Base-by-base conservation (phyloP, 768 basidiomycete genomes). In the Suillus clintonianus region DNA sequence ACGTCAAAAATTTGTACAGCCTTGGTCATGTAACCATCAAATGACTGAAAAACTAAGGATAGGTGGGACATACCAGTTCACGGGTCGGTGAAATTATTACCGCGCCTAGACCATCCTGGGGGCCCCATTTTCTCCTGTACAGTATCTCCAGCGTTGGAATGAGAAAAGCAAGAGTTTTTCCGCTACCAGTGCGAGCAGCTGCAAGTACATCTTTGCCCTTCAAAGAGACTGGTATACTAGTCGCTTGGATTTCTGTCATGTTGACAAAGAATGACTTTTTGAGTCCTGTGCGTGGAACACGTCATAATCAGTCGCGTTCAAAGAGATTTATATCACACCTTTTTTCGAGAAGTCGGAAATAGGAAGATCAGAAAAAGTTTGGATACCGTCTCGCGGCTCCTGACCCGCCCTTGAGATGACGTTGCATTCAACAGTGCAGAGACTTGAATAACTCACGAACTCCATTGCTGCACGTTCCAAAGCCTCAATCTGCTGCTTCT, bases 1-100 rank as follows among this genome's bases (percentile, higher is more conserved):
- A 98, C 95, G 53, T 97, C 94, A 73, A 99, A 99, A 64, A 98
- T 99, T 82, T 99, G 97, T 19, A 99, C 92, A 2, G 97, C 97
- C 94, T 95, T 68, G n/a, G 58, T 37, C 34, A 45, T 7, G 22
- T 19, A 55, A 62, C 53, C 30, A 48, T 32, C n/a, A 39, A 51
- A 51, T 15, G 36, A 32, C 59, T 50, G 8, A 48, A 30, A 60
- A 53, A 10, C 10, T 9, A 50, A 34, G 15, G 48, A 30, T 17
- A 34, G 30, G 9, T 9, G 32, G 13, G 15, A 81, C 89, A 56
- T 69, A 95, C 94, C 67, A 98, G 78, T 76, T 99, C 97, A 51
- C 96, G 83, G 2, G 97, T 98, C 4, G 97, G 97, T 1, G 93
- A 95, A 60, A 99, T 92, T 65, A 99, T 88, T 55, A 99, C 76